phyloP scores from a whole-genome alignment of 129 eudicot species.

The Centrapalus pauciflorus region DNA sequence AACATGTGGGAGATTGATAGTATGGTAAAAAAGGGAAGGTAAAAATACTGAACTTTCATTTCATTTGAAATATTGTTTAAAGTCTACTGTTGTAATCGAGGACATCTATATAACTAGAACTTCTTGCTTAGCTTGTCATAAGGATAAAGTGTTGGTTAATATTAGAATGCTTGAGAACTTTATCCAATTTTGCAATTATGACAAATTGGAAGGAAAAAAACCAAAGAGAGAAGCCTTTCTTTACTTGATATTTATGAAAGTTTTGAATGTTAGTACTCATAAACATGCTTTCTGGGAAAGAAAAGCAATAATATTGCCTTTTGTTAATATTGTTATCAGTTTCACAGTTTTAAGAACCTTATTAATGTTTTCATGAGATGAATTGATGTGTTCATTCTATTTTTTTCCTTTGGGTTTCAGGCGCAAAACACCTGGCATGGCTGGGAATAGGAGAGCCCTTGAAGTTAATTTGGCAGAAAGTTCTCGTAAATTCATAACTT shows the following conservation, averaged over 20 bases:
- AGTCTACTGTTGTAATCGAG: background rate
- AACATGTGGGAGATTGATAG: conserved; percentile 99
- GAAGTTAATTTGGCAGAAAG: conserved; percentile 98
- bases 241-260: background rate
- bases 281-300: background rate
- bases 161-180: background rate
- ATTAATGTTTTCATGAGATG: conserved; percentile 5
- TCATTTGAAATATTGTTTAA: background rate
- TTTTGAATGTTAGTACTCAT: background rate
- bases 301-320: background rate
- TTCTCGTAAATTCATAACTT: conserved; percentile 92
- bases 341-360: background rate
- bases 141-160: background rate
- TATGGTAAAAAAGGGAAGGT: conserved; percentile 93
- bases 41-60: conserved; percentile 9
- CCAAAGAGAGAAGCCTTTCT: background rate
- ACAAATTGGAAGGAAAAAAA: background rate
- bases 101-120: background rate
- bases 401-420: conserved; percentile 41
- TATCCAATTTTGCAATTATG: background rate
- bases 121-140: background rate
- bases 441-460: conserved; percentile 68
- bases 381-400: background rate
- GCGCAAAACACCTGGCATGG: conserved; percentile 68
- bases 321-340: background rate